Evolutionary conservation across 441 rosid genomes (phyloP), one percentile per base, ranked within the genome.

Genomic region (Theobroma grandiflorum): DNA sequence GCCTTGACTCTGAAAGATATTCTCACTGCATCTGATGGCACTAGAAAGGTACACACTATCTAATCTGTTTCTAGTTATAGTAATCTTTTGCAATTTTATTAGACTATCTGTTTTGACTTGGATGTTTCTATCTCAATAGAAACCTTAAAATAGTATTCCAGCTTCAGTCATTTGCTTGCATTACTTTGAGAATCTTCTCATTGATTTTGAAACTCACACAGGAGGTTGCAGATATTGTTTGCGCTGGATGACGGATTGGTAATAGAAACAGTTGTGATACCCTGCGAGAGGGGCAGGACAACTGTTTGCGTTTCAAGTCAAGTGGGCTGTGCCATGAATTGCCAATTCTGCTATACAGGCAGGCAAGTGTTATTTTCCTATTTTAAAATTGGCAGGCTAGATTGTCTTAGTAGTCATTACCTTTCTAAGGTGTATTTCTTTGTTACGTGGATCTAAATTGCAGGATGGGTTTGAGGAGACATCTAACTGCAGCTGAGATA

Each of bases 291-390:
- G 38, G 96, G 97, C 68, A 92, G 98, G 82, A 90, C 88, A 11
- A 96, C 98, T 8, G 96, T 96, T 78, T 96, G 98, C 72, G 98
- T 94, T 73, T 93, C 98, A 11, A 92, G 98, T 72, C 97, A 94
- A 87, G 98, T 92, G 18, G 98, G 98, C 12, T 96, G 98, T 55
- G 97, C 97, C 74, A 93, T 96, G 98, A 93, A 93, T 84, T 96
- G 99, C 82, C 99, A 96, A 82, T 96, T 94, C 89, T 96, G 98
- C 86, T 96, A 84, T 84, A 91, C 98, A 64, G 96, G 99, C 84
- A 92, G 99, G 98, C 80, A 81, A 85, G 86, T 45, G 31, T 76
- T 52, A 26, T 53, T 63, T 65, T 61, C 22, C 61, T 78, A 2
- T 3, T 72, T 53, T 68, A 22, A 65, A 47, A 42, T 53, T 76